Percentiles rank a stretch among this genome's conserved stretches.
Conservation (phyloP, 371 early-diverging fungal species). For the Rhizomucor pusillus region DNA sequence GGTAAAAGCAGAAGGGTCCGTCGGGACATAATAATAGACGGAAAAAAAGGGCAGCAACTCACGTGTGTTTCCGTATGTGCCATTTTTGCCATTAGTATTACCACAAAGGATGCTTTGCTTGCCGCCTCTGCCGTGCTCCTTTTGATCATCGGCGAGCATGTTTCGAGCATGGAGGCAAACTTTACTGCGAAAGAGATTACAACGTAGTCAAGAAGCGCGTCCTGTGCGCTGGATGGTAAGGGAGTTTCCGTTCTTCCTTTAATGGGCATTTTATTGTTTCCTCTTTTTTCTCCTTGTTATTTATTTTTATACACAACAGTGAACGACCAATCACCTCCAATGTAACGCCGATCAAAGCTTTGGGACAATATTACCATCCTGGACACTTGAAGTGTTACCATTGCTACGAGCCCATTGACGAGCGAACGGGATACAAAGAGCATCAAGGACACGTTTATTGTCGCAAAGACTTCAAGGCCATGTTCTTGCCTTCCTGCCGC, state of each 20-base stretch:
- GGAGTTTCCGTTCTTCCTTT: neutral
- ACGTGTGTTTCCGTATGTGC: constrained; percentile 1
- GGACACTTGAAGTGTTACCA: constrained; percentile 67
- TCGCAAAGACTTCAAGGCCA: constrained; percentile 62
- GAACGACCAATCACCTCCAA: constrained; percentile 47
- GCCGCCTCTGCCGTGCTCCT: constrained; percentile 62
- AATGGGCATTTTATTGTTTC: neutral
- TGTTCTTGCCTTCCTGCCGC: constrained; percentile 67
- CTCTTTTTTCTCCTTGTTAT: constrained; percentile 5
- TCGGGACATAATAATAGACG: too few species aligned
- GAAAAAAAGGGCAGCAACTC: too few species aligned
- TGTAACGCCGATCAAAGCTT: constrained; percentile 55
- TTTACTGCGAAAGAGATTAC: constrained; percentile 73
- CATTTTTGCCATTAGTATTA: constrained; percentile 24
- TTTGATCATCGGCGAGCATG: constrained; percentile 62
- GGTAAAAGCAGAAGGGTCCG: constrained; percentile 10
- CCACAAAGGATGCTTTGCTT: constrained; percentile 56
- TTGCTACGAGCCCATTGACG: constrained; percentile 62
- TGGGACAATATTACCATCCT: constrained; percentile 64
- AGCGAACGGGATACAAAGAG: constrained; percentile 73
- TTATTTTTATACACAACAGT: constrained; percentile 18
- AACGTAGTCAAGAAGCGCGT: constrained; percentile 49
- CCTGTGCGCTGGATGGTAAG: constrained; percentile 55
- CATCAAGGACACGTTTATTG: constrained; percentile 79
- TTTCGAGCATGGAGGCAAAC: constrained; percentile 60